Base-by-base conservation (phyloP, 306 rosid genomes). In the Mimosa pudica region DNA sequence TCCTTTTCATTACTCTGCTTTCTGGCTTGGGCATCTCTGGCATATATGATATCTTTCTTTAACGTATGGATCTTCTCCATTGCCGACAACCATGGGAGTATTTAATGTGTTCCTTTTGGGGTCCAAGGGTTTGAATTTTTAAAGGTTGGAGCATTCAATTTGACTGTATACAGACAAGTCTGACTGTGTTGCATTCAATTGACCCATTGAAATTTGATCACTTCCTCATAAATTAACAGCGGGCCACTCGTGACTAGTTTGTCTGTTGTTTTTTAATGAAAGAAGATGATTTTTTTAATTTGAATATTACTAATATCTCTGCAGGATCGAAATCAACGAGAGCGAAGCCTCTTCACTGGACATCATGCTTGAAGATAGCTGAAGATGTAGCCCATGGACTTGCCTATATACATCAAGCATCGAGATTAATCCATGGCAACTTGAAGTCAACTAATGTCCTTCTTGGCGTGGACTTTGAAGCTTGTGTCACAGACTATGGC, bases 341-440 rank as follows among this genome's bases (percentile, higher is more conserved):
- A 85, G 97, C 98, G 1, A 95, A 91, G 89, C 97, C 98, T 55
- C 87, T 95, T 17, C 98, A 95, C 83, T 95, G 98, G 98, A 95
- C 98, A 14, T 95, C 98, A 82, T 92, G 98, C 83, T 83, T 95
- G 73, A 95, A 95, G 89, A 92, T 95, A 77, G 97, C 98, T 0
- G 98, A 95, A 84, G 98, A 95, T 82, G 89, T 92, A 33, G 97
- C 97, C 11, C 97, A 89, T 58, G 98, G 98, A 79, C 88, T 95
- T 71, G 92, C 92, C 48, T 95, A 90, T 68, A 87, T 95, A 52
- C 97, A 95, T 74, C 97, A 90, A 85, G 89, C 80, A 10, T 89
- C 97, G 0, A 85, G 82, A 42, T 68, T 95, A 66, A 82, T 91
- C 79, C 98, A 95, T 69, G 97, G 97, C 79, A 92, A 91, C 82